Percentiles rank a stretch among this genome's conserved stretches.
Conservation (phyloP, 1,139 yeast species). For the Taphrina sp. region DNA sequence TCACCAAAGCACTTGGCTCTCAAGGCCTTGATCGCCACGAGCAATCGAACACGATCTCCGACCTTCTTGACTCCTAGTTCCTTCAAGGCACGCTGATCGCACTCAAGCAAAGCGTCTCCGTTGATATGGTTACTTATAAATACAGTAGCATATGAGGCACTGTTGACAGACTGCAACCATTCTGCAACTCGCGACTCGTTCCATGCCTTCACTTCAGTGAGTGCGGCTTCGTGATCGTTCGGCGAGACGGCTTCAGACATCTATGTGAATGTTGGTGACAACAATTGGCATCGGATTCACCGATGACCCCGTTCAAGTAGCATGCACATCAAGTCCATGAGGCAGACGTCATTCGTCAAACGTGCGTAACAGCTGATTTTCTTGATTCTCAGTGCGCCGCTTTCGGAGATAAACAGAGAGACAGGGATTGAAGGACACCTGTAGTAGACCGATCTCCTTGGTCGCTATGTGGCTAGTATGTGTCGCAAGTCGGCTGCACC, state of each 20-base stretch:
- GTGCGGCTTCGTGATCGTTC: not conserved
- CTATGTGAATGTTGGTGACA: not conserved
- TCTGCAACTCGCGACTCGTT: conserved; percentile 42
- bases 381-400: not conserved
- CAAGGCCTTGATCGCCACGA: conserved; percentile 50
- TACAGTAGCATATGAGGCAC: conserved; percentile 43
- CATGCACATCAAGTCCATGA: no score
- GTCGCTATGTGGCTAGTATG: no score
- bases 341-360: no score
- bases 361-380: not conserved
- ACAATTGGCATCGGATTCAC: no score
- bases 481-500: no score
- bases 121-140: conserved; percentile 54
- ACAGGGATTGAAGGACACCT: no score
- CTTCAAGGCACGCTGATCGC: conserved; percentile 66
- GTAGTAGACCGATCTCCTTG: no score
- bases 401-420: no score
- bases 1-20: conserved; percentile 37
- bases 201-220: conserved; percentile 40
- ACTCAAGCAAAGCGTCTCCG: conserved; percentile 58
- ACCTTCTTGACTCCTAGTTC: conserved; percentile 74
- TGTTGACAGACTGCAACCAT: conserved; percentile 46
- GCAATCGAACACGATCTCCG: conserved; percentile 76
- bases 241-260: not conserved
- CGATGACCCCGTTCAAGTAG: no score